Conservation (phyloP, 2,329 filamentous ascomycete species). For the Tolypocladium cylindrosporum region DNA sequence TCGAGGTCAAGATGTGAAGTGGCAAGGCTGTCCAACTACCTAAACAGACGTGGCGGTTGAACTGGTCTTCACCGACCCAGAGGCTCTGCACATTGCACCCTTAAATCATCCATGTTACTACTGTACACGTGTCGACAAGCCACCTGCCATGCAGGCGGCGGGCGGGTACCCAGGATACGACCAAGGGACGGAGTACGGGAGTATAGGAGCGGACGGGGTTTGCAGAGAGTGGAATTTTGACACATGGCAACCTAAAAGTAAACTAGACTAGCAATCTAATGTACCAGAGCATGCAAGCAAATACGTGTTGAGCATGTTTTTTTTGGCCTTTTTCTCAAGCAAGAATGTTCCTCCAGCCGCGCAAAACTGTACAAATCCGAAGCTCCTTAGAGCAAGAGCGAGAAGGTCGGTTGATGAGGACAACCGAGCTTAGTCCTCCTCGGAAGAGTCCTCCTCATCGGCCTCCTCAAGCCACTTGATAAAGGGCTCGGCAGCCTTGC, state of each 20-base stretch:
- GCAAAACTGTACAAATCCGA: background rate
- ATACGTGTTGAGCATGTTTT: background rate
- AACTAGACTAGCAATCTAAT: slow-evolving; percentile 8
- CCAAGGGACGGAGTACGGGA: background rate
- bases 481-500: slow-evolving; percentile 90
- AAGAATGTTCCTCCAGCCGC: background rate
- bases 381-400: background rate
- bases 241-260: slow-evolving; percentile 9
- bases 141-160: background rate
- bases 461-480: slow-evolving; percentile 88
- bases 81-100: background rate
- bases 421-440: slow-evolving; percentile 30
- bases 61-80: background rate
- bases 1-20: slow-evolving; percentile 1
- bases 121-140: background rate
- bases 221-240: slow-evolving; percentile 9
- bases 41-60: background rate
- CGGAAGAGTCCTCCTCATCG: slow-evolving; percentile 59
- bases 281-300: slow-evolving; percentile 3
- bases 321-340: background rate
- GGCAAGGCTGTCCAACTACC: background rate
- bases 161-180: background rate
- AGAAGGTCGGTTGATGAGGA: background rate
- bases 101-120: background rate
- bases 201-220: background rate